phyloP scores from a whole-genome alignment of 2,329 filamentous ascomycete species.

The Lachnum nothofagi region DNA sequence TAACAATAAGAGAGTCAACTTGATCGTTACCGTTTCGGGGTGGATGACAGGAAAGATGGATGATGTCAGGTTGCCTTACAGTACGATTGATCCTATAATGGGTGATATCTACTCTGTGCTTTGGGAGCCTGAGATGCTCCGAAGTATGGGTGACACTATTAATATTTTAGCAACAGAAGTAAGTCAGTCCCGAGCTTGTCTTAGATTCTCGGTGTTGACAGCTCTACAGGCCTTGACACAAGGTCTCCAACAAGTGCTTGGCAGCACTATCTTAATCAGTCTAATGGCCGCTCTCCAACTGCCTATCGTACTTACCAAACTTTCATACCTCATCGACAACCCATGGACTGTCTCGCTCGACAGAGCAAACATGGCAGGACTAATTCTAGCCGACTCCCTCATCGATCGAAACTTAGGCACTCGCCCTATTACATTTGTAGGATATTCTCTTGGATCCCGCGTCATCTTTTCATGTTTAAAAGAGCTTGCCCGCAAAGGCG shows the following conservation, averaged over 20 bases:
- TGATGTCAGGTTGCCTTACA: constrained; percentile 90
- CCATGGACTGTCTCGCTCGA: constrained; percentile 97
- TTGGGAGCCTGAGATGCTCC: constrained; percentile 98
- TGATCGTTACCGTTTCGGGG: constrained; percentile 90
- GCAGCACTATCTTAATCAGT: constrained; percentile 78
- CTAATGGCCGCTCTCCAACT: constrained; percentile 90
- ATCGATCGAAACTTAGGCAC: constrained; percentile 88
- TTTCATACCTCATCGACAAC: constrained; percentile 95
- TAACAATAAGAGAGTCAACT: constrained; percentile 95
- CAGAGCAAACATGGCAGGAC: constrained; percentile 78
- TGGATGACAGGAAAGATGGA: constrained; percentile 99
- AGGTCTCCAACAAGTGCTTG: constrained; percentile 90
- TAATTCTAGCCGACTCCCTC: constrained; percentile 90
- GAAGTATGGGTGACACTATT: constrained; percentile 96
- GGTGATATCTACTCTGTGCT: constrained; percentile 94
- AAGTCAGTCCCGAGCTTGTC: constrained; percentile 31
- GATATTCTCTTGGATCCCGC: constrained; percentile 86
- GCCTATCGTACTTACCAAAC: constrained; percentile 87
- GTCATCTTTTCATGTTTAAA: constrained; percentile 89
- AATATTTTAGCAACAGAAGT: constrained; percentile 97
- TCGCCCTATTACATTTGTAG: constrained; percentile 84
- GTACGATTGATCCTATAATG: constrained; percentile 96
- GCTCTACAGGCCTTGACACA: constrained; percentile 76
- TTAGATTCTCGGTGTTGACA: constrained; percentile 25
- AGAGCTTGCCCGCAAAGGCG: constrained; percentile 79